A percentile compares a stretch with the other conserved stretches of the same genome.
phyloP scores from a whole-genome alignment of 1,284 basidiomycete species.

The Porogramme epimiltina region DNA sequence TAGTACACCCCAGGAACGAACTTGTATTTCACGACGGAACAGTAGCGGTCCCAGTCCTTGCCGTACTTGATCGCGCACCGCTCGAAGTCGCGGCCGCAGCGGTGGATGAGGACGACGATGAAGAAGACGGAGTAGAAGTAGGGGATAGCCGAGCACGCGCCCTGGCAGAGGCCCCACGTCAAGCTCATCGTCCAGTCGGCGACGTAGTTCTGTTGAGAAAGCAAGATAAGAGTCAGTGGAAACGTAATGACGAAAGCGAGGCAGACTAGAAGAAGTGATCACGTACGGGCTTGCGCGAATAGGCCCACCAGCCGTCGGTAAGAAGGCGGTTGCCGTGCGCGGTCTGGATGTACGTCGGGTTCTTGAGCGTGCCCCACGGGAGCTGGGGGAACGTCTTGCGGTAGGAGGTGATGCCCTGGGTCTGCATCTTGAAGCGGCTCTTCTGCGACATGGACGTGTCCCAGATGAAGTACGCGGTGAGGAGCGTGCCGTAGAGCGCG shows the following conservation, averaged over 20 bases:
- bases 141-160: conserved; percentile 84
- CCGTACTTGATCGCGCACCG: conserved; percentile 92
- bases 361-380: conserved; percentile 83
- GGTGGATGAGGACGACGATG: conserved; percentile 85
- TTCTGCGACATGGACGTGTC: conserved; percentile 98
- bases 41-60: conserved; percentile 93
- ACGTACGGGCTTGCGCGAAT: conserved; percentile 84
- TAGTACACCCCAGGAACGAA: conserved; percentile 82
- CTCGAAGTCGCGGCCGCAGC: conserved; percentile 90
- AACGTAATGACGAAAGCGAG: neutral
- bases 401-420: conserved; percentile 84
- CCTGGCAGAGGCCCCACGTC: conserved; percentile 89
- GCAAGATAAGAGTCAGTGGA: neutral
- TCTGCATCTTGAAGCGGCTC: conserved; percentile 97
- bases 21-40: conserved; percentile 83
- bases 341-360: conserved; percentile 93
- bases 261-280: no score
- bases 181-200: conserved; percentile 90
- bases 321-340: conserved; percentile 90
- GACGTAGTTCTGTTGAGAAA: conserved; percentile 65
- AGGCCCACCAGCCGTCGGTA: conserved; percentile 89
- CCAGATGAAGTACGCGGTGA: conserved; percentile 89
- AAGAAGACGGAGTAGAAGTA: conserved; percentile 97
- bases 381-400: conserved; percentile 95
- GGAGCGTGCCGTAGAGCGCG: conserved; percentile 71